Evolutionary conservation across 1,139 yeast species (phyloP), one percentile per base, ranked within the genome.

Genomic region (Yamadazyma songkhlaensis): DNA sequence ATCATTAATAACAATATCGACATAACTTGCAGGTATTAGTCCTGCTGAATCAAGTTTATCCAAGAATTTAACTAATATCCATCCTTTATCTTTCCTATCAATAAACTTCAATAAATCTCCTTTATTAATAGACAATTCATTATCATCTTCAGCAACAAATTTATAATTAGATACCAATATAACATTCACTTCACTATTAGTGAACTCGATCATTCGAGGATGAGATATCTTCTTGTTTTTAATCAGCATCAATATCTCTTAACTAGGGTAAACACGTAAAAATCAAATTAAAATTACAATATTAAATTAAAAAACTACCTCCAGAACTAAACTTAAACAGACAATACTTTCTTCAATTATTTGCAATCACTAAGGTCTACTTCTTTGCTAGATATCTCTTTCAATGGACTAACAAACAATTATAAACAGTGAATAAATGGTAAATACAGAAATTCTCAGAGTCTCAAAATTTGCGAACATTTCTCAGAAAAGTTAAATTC

Each of bases 1-100:
- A 47, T 69, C 74, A 43, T 69, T 69, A 20, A 67, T 58, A n/a
- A 71, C 74, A 32, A 70, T 69, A 40, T 67, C 74, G n/a, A 67
- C 71, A 44, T 68, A 69, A 24, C 57, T 51, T 2, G 74, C 71
- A 4, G 74, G 76, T 4, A 70, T 62, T 27, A 70, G 46, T 0
- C 75, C 76, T 2, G 71, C 69, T 5, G 48, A 44, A 9, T 48
- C 45, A 26, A 70, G 44, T 40, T 60, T 60, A 43, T 70, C 74
- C 39, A 70, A 60, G 36, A 58, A 67, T 44, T 70, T 68, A 30
- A 69, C 75, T 41, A 67, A 49, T 4, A 70, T 44, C 76, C 76
- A 70, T 2, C 75, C 76, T 41, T 64, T 60, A 3, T 65, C 64
- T 6, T 61, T 64, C 22, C 64, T 49, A 38, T 66, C 71, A 29